These are phyloP conservation scores for Coffea eugenioides DNA, from an alignment of 257 asterid species.

Conservation along the genomic window DNA sequence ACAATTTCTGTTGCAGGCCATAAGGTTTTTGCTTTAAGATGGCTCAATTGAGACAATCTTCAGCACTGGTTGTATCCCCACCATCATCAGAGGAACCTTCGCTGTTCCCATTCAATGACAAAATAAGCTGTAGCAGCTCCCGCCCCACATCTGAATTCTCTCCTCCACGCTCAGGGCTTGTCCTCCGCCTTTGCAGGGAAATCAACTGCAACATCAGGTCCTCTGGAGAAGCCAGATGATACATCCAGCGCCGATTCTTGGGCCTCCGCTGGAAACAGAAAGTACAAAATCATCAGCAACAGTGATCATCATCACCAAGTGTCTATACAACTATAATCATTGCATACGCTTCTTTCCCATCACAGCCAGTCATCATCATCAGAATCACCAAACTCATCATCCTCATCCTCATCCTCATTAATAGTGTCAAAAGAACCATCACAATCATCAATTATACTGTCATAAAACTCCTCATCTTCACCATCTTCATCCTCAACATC, in stretches of 20 bases:
- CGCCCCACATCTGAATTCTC: slow-evolving; percentile 36
- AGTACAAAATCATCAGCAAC: slow-evolving; percentile 44
- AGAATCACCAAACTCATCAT: slow-evolving; percentile 10
- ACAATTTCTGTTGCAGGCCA: slow-evolving; percentile 21
- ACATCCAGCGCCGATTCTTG: slow-evolving; percentile 45
- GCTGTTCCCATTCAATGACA: slow-evolving; percentile 38
- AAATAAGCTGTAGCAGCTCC: slow-evolving; percentile 47
- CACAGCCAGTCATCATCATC: slow-evolving; percentile 17
- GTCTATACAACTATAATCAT: slow-evolving; percentile 19
- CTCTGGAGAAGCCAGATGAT: slow-evolving; percentile 42
- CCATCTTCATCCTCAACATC: slow-evolving; percentile 23
- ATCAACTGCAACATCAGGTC: slow-evolving; percentile 58
- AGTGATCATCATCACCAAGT: slow-evolving; percentile 24
- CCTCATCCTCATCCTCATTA: not conserved
- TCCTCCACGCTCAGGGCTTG: slow-evolving; percentile 29
- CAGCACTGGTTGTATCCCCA: slow-evolving; percentile 30
- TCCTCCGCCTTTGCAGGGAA: slow-evolving; percentile 39
- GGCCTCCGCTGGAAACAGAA: slow-evolving; percentile 58
- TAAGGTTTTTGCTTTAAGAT: slow-evolving; percentile 4
- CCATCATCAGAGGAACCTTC: slow-evolving; percentile 44
- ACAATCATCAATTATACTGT: slow-evolving; percentile 2
- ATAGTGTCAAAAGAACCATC: slow-evolving; percentile 12
- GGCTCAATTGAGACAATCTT: slow-evolving; percentile 30
- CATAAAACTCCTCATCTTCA: slow-evolving; percentile 18
- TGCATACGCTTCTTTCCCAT: slow-evolving; percentile 10